Percentiles rank a stretch among this genome's conserved stretches.
These are phyloP conservation scores for Arthrobotrys megalospora DNA, from an alignment of 2,329 filamentous ascomycete genomes.

Conservation along the genomic window DNA sequence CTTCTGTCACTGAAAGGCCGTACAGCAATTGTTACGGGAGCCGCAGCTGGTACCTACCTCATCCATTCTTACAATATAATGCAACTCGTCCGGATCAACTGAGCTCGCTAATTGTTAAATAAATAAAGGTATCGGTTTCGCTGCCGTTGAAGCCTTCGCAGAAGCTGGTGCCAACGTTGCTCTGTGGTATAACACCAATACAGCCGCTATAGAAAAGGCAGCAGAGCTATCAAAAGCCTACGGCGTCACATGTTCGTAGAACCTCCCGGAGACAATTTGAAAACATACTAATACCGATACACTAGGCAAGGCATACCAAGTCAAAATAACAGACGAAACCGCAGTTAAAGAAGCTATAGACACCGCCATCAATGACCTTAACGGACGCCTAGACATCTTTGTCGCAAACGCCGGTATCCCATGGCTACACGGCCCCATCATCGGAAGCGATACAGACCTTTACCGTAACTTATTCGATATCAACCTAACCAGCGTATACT, in stretches of 20 bases:
- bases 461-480: slow-evolving; percentile 75
- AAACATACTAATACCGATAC: neutral
- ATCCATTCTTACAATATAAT: too few species aligned
- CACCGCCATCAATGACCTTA: slow-evolving; percentile 76
- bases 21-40: slow-evolving; percentile 41
- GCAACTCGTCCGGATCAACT: neutral
- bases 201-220: slow-evolving; percentile 76
- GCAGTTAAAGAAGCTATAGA: slow-evolving; percentile 72
- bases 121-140: slow-evolving; percentile 75
- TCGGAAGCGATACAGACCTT: slow-evolving; percentile 14
- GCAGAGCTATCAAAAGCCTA: slow-evolving; percentile 76
- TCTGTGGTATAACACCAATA: slow-evolving; percentile 80
- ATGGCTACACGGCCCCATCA: slow-evolving; percentile 71
- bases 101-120: neutral
- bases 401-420: slow-evolving; percentile 82
- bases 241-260: slow-evolving; percentile 72
- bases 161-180: slow-evolving; percentile 81
- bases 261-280: slow-evolving; percentile 66
- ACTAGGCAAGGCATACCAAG: slow-evolving; percentile 71
- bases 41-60: slow-evolving; percentile 14
- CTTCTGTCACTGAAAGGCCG: slow-evolving; percentile 37
- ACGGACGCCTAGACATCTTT: slow-evolving; percentile 82
- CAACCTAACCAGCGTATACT: slow-evolving; percentile 83
- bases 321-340: slow-evolving; percentile 74
- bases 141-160: slow-evolving; percentile 76